Evolutionary conservation across 371 early-diverging fungal genomes (phyloP).

Genomic region (Apophysomyces trapeziformis): DNA sequence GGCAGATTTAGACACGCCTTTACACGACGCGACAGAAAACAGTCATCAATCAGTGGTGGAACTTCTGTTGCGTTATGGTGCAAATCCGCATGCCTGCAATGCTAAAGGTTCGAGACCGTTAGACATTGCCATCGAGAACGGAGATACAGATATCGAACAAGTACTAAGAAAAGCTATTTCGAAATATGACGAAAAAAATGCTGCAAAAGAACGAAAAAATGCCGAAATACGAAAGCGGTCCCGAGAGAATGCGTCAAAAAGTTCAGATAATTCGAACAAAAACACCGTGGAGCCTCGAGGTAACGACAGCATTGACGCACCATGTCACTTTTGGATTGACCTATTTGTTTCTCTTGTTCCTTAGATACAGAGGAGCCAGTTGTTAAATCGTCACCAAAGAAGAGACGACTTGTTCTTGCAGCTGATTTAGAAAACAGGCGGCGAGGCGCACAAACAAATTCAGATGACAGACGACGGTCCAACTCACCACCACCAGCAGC

Average conservation of each 20-base stretch:
- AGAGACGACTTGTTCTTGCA: slow-evolving; percentile 34
- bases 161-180: slow-evolving; percentile 18
- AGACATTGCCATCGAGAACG: slow-evolving; percentile 59
- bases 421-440: slow-evolving; percentile 26
- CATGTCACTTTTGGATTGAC: not conserved
- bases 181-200: slow-evolving; percentile 15
- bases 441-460: not conserved
- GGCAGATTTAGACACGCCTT: slow-evolving; percentile 74
- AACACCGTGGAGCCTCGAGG: not conserved
- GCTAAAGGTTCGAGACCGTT: slow-evolving; percentile 57
- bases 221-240: not conserved
- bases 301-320: not conserved
- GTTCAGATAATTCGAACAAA: not conserved
- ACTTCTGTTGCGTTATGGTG: slow-evolving; percentile 63
- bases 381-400: slow-evolving; percentile 25
- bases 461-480: not conserved
- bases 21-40: slow-evolving; percentile 82
- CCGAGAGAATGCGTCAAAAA: not conserved
- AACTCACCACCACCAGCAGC: not conserved
- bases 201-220: not conserved
- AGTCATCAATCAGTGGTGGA: slow-evolving; percentile 66
- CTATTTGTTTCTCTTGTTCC: not conserved
- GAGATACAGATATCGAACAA: slow-evolving; percentile 43
- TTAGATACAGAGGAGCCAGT: slow-evolving; percentile 7
- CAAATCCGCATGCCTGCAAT: slow-evolving; percentile 55